Conservation (phyloP, 345 rosid species). For the Camelina laxa region DNA sequence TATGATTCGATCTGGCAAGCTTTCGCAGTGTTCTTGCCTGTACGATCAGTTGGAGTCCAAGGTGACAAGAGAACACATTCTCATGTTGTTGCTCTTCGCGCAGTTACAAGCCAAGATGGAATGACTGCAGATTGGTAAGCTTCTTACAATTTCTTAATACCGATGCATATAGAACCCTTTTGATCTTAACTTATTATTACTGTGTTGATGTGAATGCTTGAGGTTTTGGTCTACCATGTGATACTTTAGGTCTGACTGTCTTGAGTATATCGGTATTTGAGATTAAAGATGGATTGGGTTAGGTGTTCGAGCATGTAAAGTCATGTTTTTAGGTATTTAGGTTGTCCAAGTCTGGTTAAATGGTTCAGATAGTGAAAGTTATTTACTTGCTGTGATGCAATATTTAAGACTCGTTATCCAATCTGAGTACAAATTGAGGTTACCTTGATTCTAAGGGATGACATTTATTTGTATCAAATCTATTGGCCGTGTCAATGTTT, state of each 20-base stretch:
- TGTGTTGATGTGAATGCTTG: neutral
- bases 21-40: slow-evolving; percentile 94
- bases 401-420: neutral
- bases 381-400: neutral
- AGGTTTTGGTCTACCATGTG: neutral
- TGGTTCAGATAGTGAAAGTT: neutral
- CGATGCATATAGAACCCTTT: neutral
- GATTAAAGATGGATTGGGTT: neutral
- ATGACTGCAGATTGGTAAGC: slow-evolving; percentile 99
- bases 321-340: neutral
- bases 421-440: neutral
- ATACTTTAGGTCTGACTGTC: neutral
- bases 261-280: neutral
- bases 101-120: slow-evolving; percentile 99
- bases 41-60: slow-evolving; percentile 96
- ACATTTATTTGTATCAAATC: neutral
- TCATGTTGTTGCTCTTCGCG: slow-evolving; percentile 97
- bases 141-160: slow-evolving; percentile 10
- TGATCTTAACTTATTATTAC: neutral
- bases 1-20: slow-evolving; percentile 99
- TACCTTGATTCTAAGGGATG: neutral
- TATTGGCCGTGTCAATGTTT: neutral
- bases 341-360: neutral
- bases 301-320: neutral
- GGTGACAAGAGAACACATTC: slow-evolving; percentile 99